Conservation (phyloP, 2,329 filamentous ascomycete genomes). For the Alternaria sp. region DNA sequence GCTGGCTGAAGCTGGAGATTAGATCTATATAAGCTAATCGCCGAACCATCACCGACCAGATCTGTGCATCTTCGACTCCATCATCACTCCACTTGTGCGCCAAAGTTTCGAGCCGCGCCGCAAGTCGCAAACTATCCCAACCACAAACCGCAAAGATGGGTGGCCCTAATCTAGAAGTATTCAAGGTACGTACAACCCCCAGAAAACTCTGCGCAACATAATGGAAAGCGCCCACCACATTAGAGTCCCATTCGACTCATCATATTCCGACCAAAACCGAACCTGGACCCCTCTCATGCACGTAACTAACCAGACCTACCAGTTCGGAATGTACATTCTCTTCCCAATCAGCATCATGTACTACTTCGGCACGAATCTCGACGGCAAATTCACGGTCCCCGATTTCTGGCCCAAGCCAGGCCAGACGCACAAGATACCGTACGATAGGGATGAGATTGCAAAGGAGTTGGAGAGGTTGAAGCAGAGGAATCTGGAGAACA, state of each 20-base stretch:
- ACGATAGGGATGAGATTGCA: constrained; percentile 82
- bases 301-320: background rate
- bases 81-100: constrained; percentile 15
- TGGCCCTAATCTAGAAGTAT: constrained; percentile 90
- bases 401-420: constrained; percentile 92
- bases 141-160: constrained; percentile 66
- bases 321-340: constrained; percentile 99
- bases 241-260: constrained; percentile 5
- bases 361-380: constrained; percentile 99
- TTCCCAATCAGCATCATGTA: constrained; percentile 99
- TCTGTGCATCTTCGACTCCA: constrained; percentile 11
- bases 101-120: constrained; percentile 2
- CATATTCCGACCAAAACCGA: background rate
- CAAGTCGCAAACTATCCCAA: constrained; percentile 1
- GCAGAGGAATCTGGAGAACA: constrained; percentile 56
- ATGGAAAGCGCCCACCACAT: background rate
- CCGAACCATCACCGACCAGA: constrained; percentile 18
- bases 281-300: background rate
- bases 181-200: constrained; percentile 71
- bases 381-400: constrained; percentile 81
- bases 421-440: constrained; percentile 78
- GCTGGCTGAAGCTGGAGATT: constrained; percentile 13
- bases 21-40: constrained; percentile 2
- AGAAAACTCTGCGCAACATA: background rate
- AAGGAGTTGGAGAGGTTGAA: constrained; percentile 79